Conservation (phyloP, 345 rosid species). For the Euphorbia tirucalli region DNA sequence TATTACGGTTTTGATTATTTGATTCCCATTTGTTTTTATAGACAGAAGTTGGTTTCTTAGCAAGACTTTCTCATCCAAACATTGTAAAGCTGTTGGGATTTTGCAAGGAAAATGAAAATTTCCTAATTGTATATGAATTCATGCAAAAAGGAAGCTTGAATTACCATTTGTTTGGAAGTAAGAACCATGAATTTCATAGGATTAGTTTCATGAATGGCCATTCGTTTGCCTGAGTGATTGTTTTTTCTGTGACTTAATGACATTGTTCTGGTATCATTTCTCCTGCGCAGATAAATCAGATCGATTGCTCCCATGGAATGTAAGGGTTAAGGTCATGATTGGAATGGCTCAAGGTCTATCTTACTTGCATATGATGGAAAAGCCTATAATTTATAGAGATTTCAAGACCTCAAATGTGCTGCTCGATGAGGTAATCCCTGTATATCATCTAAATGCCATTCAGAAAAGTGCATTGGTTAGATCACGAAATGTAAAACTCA, state of each 20-base stretch:
- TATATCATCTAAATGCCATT: background rate
- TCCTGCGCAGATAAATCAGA: background rate
- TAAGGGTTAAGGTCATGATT: slow-evolving; percentile 1
- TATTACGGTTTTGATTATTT: background rate
- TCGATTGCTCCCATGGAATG: background rate
- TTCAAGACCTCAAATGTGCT: slow-evolving; percentile 6
- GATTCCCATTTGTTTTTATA: background rate
- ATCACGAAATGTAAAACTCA: too few relatives aligned
- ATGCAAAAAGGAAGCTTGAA: slow-evolving; percentile 20
- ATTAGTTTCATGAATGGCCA: background rate
- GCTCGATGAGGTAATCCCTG: background rate
- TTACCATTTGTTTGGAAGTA: slow-evolving; percentile 22
- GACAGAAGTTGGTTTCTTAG: slow-evolving; percentile 9
- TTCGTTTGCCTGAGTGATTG: background rate
- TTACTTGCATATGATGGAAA: slow-evolving; percentile 7
- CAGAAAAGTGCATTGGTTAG: too few relatives aligned
- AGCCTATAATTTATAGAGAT: slow-evolving; percentile 13
- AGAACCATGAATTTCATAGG: background rate
- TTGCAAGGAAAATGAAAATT: slow-evolving; percentile 6
- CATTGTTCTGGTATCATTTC: background rate
- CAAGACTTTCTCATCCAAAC: slow-evolving; percentile 23
- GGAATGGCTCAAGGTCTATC: slow-evolving; percentile 11
- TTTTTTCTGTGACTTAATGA: background rate
- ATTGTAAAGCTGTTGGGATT: slow-evolving; percentile 17
- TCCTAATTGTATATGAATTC: slow-evolving; percentile 19